Base-by-base conservation (phyloP, 495 filamentous ascomycete genomes). In the Trichoderma parareesei region DNA sequence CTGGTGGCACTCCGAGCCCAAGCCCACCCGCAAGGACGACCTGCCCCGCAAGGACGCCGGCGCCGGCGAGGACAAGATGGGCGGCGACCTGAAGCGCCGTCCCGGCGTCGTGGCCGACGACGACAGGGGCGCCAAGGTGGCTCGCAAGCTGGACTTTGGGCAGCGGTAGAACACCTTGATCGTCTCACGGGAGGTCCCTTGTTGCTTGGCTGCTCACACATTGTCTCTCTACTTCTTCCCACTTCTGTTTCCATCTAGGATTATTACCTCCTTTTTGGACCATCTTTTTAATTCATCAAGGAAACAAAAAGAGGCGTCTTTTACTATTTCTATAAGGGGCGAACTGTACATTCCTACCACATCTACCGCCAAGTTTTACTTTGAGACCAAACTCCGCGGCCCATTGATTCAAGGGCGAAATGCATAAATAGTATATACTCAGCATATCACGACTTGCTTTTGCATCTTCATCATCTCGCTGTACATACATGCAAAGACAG, bases 1-100 rank as follows among this genome's bases (percentile, higher is more conserved):
- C 63, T 99, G 92, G 90, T 99, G 94, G 90, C 79, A 80, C 11
- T 85, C 78, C 35, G 89, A 95, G 16, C 95, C 95, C 6, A 84
- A 83, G 68, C 93, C 95, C 8, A 96, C 91, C 37, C 81, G 82
- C 57, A 94, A 93, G 70, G 85, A 93, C 72, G 82, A 93, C 70
- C 79, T 98, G 61, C 95, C 95, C 2, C 80, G 78, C 57, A 79
- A 79, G 69, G 71, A 73, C 63, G 82, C 80, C 49, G 86, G 86
- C 0, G 33, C 53, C 11, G 90, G 85, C 0, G 81, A 81, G 69
- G 84, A 88, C 68, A 93, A 90, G 76, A 84, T 93, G 81, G 94
- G 85, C 0, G 86, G 90, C 61, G 93, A 97, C 74, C 71, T 97
- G 66, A 92, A 89, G 75, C 82, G 91, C 67, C 82, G 87, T 64